A percentile compares a stretch with the other conserved stretches of the same genome.
Conservation (phyloP, 2,329 filamentous ascomycete genomes). For the Xylariomycetidae sp. region DNA sequence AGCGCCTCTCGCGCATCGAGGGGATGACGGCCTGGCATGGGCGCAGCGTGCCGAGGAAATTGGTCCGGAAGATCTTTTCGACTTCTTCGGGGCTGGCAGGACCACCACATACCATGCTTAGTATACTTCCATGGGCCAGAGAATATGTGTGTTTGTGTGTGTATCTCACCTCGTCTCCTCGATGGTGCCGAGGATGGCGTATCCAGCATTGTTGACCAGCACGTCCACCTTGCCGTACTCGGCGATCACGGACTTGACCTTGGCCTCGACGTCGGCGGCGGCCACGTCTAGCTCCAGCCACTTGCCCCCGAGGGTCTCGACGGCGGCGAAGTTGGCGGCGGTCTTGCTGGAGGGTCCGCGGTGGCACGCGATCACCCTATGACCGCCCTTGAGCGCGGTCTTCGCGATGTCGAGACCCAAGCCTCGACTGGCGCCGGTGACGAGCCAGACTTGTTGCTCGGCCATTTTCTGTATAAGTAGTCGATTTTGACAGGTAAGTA, state of each 20-base stretch:
- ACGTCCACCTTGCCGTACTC: slow-evolving; percentile 19
- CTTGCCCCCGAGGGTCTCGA: slow-evolving; percentile 19
- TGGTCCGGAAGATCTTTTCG: slow-evolving; percentile 19
- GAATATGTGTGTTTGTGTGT: too few relatives aligned
- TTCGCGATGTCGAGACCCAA: slow-evolving; percentile 20
- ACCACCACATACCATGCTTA: too few relatives aligned
- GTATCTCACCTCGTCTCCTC: slow-evolving; percentile 17
- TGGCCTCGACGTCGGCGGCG: slow-evolving; percentile 14
- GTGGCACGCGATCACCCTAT: slow-evolving; percentile 20
- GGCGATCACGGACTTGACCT: slow-evolving; percentile 13
- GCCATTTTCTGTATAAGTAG: too few relatives aligned
- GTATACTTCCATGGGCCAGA: too few relatives aligned
- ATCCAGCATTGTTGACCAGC: slow-evolving; percentile 21
- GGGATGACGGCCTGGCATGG: slow-evolving; percentile 19
- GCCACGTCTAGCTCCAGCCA: slow-evolving; percentile 20
- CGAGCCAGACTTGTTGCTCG: slow-evolving; percentile 20
- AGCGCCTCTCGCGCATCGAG: slow-evolving; percentile 19
- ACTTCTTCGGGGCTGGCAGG: slow-evolving; percentile 18
- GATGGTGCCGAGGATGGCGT: slow-evolving; percentile 15
- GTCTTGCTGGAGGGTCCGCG: slow-evolving; percentile 13
- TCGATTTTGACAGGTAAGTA: too few relatives aligned
- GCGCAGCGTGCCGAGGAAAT: slow-evolving; percentile 20
- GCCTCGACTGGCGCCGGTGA: slow-evolving; percentile 22
- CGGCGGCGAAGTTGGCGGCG: slow-evolving; percentile 11
- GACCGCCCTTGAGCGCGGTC: slow-evolving; percentile 16